Base-by-base conservation (phyloP, 768 basidiomycete species). In the Tricholoma furcatifolium region DNA sequence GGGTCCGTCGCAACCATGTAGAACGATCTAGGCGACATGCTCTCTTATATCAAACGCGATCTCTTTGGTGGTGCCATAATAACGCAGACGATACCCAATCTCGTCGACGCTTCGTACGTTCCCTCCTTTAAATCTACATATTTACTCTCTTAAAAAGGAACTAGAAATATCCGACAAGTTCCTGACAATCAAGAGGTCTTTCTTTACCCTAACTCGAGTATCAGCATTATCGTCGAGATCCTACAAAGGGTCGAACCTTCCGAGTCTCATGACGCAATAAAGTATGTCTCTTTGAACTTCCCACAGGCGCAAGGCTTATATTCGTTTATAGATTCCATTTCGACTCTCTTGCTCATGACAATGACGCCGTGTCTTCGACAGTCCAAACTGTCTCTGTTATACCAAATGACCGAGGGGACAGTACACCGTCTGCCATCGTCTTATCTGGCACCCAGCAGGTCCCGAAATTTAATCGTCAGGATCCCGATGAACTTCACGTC, bases 131-230 rank as follows among this genome's bases (percentile, higher is more conserved):
- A 12, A 43, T n/a, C 40, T 34, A 24, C 44, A 35, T n/a, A n/a
- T 31, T 15, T 48, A 18, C 52, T 38, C 24, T 5, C 44, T 43
- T 31, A 35, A 32, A 35, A 32, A 31, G 39, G 56, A 48, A 27
- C 23, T 53, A 82, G 80, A 23, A 68, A 76, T 57, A 43, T 78
- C 11, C 91, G 96, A 49, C 91, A 98, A 70, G 76, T 99, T 11
- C 95, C 97, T 12, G 89, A 98, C 65, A 93, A 84, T 4, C 96
- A 99, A 68, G 97, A 98, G 65, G 96, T 97, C 38, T 88, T 93
- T 70, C 66, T 97, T 51, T 86, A 85, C 50, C 80, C 81, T 6
- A 69, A 82, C 43, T 88, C 84, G 5, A 77, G 77, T 44, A 73
- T 84, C 59, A 93, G 88, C 63, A 78, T 95, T 56, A 80, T 98